Evolutionary conservation across 495 filamentous ascomycete species (phyloP).

Genomic region (Chaetomidium leptoderma): DNA sequence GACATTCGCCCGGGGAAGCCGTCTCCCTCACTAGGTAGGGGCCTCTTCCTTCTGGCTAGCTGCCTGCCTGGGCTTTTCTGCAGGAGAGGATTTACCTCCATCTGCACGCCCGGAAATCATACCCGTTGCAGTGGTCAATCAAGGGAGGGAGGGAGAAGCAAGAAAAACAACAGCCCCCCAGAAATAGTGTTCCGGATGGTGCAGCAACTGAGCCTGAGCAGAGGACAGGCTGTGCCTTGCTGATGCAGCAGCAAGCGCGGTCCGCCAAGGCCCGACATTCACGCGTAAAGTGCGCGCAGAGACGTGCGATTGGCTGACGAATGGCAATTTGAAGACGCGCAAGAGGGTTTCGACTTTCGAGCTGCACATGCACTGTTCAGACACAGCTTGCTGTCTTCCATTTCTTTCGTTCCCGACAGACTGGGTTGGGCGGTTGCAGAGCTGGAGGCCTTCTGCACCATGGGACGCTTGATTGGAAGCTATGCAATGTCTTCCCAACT

Average conservation of each 20-base stretch:
- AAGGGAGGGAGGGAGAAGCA: too few relatives aligned
- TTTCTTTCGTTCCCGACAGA: slow-evolving; percentile 4
- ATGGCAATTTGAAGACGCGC: not conserved
- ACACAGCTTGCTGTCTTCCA: slow-evolving; percentile 7
- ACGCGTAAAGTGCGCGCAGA: slow-evolving; percentile 18
- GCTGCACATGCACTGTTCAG: too few relatives aligned
- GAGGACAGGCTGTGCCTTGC: not conserved
- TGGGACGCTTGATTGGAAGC: slow-evolving; percentile 11
- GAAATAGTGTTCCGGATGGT: slow-evolving; percentile 13
- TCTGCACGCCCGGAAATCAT: slow-evolving; percentile 4
- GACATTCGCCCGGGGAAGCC: not conserved
- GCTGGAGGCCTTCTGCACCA: slow-evolving; percentile 6
- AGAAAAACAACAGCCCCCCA: not conserved
- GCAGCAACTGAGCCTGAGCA: not conserved
- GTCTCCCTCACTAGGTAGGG: not conserved
- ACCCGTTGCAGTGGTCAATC: not conserved
- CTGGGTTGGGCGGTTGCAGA: slow-evolving; percentile 16
- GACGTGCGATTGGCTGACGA: slow-evolving; percentile 6
- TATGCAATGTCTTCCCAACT: slow-evolving; percentile 1
- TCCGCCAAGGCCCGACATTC: not conserved
- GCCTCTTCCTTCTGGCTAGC: not conserved
- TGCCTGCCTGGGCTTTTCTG: not conserved
- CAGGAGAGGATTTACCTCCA: not conserved
- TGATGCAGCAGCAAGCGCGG: slow-evolving; percentile 7
- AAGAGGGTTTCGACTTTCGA: not conserved